These are phyloP conservation scores for Cercospora zeina DNA, from an alignment of 2,329 filamentous ascomycete genomes.

Conservation along the genomic window DNA sequence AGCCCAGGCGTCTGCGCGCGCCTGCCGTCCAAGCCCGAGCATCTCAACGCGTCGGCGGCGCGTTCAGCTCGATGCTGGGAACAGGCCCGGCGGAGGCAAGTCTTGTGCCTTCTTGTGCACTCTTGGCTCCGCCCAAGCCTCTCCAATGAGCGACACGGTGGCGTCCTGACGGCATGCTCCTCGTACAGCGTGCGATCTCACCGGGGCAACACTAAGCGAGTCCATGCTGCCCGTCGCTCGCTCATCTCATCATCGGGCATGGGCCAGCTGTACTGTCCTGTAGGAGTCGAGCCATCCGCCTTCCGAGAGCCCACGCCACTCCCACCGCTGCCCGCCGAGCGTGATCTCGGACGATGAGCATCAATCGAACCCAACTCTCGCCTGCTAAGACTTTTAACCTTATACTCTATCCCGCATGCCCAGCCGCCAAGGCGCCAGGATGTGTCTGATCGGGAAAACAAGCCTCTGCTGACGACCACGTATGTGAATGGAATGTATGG, in stretches of 20 bases:
- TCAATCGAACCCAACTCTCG: conserved; percentile 13
- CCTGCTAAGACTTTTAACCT: conserved; percentile 16
- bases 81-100: too few species aligned
- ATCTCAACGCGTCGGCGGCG: too few species aligned
- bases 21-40: background rate
- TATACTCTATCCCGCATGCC: conserved; percentile 12
- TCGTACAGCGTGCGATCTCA: conserved; percentile 13
- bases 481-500: too few species aligned
- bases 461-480: background rate
- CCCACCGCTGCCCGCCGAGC: conserved; percentile 4
- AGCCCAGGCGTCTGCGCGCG: background rate
- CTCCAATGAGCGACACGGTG: conserved; percentile 23
- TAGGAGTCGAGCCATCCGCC: conserved; percentile 7
- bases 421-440: conserved; percentile 1
- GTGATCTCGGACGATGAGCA: background rate
- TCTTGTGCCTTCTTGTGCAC: conserved; percentile 29
- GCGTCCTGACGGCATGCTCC: conserved; percentile 13
- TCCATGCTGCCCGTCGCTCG: too few species aligned
- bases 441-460: background rate
- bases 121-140: conserved; percentile 25
- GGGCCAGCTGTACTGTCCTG: too few species aligned
- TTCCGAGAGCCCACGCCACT: conserved; percentile 1
- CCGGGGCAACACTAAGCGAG: background rate
- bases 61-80: too few species aligned
- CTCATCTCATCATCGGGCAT: too few species aligned